phyloP scores from a whole-genome alignment of 192 early-diverging fungal genomes.

The Rhizophagus prolifer region DNA sequence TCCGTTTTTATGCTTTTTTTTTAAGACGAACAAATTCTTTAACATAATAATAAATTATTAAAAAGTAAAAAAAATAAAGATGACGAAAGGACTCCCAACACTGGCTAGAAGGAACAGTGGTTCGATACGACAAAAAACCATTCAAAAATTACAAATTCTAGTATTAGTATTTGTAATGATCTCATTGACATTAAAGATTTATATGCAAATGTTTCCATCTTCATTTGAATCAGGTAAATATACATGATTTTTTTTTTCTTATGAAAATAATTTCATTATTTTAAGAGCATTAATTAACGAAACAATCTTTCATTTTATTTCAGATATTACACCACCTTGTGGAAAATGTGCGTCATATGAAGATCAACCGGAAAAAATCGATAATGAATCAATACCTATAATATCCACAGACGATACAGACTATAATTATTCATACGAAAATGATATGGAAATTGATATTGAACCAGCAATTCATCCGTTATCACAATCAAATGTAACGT shows the following conservation, averaged over 20 bases:
- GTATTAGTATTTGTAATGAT: neutral
- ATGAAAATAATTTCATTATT: too few relatives aligned
- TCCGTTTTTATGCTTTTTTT: too few relatives aligned
- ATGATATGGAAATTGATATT: neutral
- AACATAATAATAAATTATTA: too few relatives aligned
- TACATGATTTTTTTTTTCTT: neutral
- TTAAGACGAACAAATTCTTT: too few relatives aligned
- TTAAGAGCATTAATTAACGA: too few relatives aligned
- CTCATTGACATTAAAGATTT: neutral
- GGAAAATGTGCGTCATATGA: neutral
- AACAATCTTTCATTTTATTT: neutral
- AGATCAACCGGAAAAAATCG: too few relatives aligned
- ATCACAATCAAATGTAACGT: neutral
- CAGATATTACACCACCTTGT: neutral
- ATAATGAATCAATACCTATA: neutral
- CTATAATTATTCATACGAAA: neutral
- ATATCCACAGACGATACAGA: neutral
- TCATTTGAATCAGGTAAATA: neutral
- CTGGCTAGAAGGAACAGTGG: neutral
- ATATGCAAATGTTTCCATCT: neutral
- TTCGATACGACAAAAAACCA: neutral
- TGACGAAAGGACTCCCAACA: neutral
- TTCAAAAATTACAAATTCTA: neutral
- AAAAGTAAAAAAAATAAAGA: neutral
- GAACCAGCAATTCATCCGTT: neutral